Percentiles rank a stretch among this genome's conserved stretches.
Conservation (phyloP, 768 basidiomycete genomes). For the Boletus edulis region DNA sequence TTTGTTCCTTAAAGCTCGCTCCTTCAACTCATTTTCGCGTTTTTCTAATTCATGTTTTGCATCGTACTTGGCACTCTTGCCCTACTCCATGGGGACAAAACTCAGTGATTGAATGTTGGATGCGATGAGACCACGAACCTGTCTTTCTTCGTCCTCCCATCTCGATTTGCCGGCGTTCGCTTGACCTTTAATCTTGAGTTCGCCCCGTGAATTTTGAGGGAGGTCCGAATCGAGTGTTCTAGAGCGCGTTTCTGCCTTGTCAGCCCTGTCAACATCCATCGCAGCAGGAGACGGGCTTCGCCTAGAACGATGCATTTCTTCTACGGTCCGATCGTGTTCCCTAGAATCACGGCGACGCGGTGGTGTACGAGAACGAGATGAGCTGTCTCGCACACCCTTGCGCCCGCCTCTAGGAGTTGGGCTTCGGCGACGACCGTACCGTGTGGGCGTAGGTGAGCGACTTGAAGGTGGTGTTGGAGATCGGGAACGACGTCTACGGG, state of each 20-base stretch:
- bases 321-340: constrained; percentile 20
- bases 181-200: constrained; percentile 77
- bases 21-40: constrained; percentile 78
- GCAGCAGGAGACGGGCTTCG: constrained; percentile 25
- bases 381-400: constrained; percentile 25
- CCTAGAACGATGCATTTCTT: constrained; percentile 19
- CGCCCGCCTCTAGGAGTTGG: constrained; percentile 34
- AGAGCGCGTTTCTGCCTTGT: constrained; percentile 19
- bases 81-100: constrained; percentile 20
- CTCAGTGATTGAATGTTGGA: constrained; percentile 5
- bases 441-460: constrained; percentile 34
- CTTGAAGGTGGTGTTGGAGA: constrained; percentile 50
- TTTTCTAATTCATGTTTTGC: constrained; percentile 52
- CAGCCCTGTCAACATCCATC: constrained; percentile 26
- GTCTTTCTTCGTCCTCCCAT: constrained; percentile 45
- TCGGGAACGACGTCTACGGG: constrained; percentile 42
- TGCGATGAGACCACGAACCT: constrained; percentile 15
- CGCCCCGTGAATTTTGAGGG: constrained; percentile 37
- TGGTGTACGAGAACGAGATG: constrained; percentile 38
- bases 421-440: constrained; percentile 46
- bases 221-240: constrained; percentile 30
- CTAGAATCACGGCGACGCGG: constrained; percentile 32
- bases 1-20: constrained; percentile 79
- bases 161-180: constrained; percentile 53
- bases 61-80: constrained; percentile 4